Base-by-base conservation (phyloP, 2,329 filamentous ascomycete genomes). In the Fusarium palustre region DNA sequence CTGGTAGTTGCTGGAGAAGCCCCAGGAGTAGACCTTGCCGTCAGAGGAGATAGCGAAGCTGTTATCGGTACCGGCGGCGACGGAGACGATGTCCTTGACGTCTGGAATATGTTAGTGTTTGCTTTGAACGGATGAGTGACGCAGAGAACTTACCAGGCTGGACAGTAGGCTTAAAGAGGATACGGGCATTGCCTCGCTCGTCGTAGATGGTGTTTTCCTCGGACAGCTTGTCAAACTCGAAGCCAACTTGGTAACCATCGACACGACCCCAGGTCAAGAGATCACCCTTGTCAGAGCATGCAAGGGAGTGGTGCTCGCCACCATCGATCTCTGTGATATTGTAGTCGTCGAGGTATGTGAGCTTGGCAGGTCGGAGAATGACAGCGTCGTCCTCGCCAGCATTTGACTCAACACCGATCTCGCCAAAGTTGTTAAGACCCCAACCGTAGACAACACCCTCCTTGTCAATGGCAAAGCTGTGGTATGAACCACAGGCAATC, bases 401-500 rank as follows among this genome's bases (percentile, higher is more conserved):
- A 60, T 92, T 86, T 54, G 86, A 83, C 52, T 83, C 83, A 53
- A 92, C 88, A 7, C 82, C 93, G 18, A 92, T 92, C 81, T 97
- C 91, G 67, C 91, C 92, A 79, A 92, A 97, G 80, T 92, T 94
- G 85, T 97, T 97, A 31, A 95, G 83, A 25, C 94, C 93, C 93
- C 93, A 97, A 0, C 90, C 87, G 80, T 89, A 96, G 33, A 95
- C 90, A 31, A 87, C 85, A 39, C 90, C 92, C 16, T 87, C 86
- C 59, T 87, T 85, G 79, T 91, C 88, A 47, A 97, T 84, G 20
- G 92, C 92, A 72, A 97, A 95, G 72, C 90, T 92, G 82, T 97
- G 92, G 80, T 94, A 95, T 16, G 90, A 88, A 45, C 93, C 93
- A 68, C 88, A 89, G 20, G 86, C 86, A 49, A 83, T 76, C 72